These are phyloP conservation scores for Heterobasidion occidentale DNA, from an alignment of 1,284 basidiomycete species.

Conservation along the genomic window DNA sequence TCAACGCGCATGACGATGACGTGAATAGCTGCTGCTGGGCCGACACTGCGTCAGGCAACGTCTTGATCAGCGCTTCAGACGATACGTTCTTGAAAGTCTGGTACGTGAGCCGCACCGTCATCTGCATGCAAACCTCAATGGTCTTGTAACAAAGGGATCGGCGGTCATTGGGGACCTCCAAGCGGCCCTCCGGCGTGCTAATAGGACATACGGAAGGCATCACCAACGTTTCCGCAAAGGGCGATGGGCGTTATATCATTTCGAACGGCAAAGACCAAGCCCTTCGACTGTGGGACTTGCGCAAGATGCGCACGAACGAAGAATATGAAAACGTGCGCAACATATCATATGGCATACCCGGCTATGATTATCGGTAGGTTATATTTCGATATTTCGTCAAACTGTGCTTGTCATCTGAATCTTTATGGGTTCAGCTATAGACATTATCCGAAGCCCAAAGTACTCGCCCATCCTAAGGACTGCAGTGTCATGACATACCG, in stretches of 20 bases:
- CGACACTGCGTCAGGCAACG: constrained; percentile 85
- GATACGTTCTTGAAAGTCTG: constrained; percentile 95
- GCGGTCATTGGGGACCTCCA: constrained; percentile 73
- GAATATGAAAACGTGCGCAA: constrained; percentile 57
- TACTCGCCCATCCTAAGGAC: constrained; percentile 70
- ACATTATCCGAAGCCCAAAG: constrained; percentile 58
- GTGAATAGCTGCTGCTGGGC: constrained; percentile 98
- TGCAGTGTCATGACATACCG: constrained; percentile 95
- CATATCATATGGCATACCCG: constrained; percentile 49
- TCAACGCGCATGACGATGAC: constrained; percentile 82
- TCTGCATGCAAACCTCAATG: not conserved
- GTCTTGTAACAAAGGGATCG: constrained; percentile 64
- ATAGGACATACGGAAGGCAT: constrained; percentile 95
- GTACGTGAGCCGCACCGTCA: constrained; percentile 33
- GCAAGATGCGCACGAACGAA: constrained; percentile 78
- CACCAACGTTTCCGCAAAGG: constrained; percentile 82
- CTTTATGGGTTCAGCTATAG: constrained; percentile 38
- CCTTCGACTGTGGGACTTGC: constrained; percentile 88
- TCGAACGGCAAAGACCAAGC: constrained; percentile 99
- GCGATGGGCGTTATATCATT: constrained; percentile 92
- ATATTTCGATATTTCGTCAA: not conserved
- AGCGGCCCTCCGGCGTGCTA: constrained; percentile 85
- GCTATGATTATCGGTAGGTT: constrained; percentile 77
- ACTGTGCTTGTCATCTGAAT: constrained; percentile 4
- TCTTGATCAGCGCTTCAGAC: constrained; percentile 91